Conservation (phyloP, 2,329 filamentous ascomycete species). For the Raffaelea albimanens region DNA sequence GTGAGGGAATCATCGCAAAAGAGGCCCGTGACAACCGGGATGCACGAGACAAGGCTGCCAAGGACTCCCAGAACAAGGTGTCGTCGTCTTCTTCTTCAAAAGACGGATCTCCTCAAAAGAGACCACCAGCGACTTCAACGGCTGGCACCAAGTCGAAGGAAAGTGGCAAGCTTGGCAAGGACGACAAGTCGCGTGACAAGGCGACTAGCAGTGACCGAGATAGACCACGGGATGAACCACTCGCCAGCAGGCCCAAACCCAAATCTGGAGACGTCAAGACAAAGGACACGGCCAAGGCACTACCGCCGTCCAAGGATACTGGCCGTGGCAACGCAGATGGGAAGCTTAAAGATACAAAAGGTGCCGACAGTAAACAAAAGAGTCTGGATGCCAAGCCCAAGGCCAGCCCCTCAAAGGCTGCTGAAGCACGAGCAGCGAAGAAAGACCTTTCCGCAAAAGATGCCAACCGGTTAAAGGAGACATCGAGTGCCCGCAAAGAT, state of each 20-base stretch:
- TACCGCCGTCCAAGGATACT: too few species aligned
- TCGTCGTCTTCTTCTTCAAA: neutral
- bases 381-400: too few species aligned
- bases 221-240: neutral
- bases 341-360: too few species aligned
- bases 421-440: conserved; percentile 9
- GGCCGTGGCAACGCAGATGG: too few species aligned
- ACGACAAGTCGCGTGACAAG: neutral
- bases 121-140: conserved; percentile 1
- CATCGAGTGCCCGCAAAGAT: neutral
- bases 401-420: too few species aligned
- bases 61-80: too few species aligned
- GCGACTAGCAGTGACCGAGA: neutral
- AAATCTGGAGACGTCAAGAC: conserved; percentile 1
- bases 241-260: too few species aligned
- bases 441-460: neutral
- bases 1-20: conserved; percentile 8
- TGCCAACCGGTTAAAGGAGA: neutral
- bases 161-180: conserved; percentile 11
- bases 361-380: too few species aligned
- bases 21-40: conserved; percentile 8
- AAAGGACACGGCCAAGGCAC: neutral
- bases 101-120: conserved; percentile 2
- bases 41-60: neutral
- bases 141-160: conserved; percentile 8